These are phyloP conservation scores for Polymyxa betae DNA, from an alignment of 208 protist species.

Conservation along the genomic window DNA sequence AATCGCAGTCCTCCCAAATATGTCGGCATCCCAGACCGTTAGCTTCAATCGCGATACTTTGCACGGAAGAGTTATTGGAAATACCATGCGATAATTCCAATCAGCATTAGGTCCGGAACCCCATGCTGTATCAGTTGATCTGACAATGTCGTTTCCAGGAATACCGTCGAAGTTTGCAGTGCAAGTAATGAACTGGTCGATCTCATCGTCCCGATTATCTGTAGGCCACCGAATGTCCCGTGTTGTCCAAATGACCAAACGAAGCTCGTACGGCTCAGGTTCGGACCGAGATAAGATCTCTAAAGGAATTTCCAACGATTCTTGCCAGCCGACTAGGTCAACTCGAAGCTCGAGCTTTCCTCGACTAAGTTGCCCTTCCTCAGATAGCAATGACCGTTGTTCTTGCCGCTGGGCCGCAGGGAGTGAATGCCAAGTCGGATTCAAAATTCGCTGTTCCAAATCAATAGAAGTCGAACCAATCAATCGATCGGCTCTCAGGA, in stretches of 20 bases:
- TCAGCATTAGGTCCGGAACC: neutral
- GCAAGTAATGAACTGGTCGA: constrained; percentile 1
- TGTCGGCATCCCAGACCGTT: constrained; percentile 34
- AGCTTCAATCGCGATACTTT: neutral
- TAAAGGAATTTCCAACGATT: neutral
- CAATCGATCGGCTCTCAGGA: neutral
- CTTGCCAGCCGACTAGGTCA: neutral
- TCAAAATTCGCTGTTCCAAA: neutral
- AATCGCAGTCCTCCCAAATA: neutral
- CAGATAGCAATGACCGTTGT: neutral
- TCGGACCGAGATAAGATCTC: neutral
- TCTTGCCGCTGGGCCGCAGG: neutral
- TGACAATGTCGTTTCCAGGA: neutral
- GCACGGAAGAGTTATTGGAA: neutral
- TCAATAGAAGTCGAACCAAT: neutral
- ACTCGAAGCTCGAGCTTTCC: neutral
- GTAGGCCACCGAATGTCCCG: neutral
- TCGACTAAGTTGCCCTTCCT: neutral
- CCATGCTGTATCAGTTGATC: constrained; percentile 9
- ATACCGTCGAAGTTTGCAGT: constrained; percentile 22
- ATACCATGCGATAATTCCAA: neutral
- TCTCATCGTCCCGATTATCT: neutral
- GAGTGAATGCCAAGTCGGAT: neutral
- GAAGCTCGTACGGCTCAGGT: constrained; percentile 26
- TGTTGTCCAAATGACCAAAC: constrained; percentile 11